Base-by-base conservation (phyloP, 2,329 filamentous ascomycete genomes). In the Pleomassaria siparia region DNA sequence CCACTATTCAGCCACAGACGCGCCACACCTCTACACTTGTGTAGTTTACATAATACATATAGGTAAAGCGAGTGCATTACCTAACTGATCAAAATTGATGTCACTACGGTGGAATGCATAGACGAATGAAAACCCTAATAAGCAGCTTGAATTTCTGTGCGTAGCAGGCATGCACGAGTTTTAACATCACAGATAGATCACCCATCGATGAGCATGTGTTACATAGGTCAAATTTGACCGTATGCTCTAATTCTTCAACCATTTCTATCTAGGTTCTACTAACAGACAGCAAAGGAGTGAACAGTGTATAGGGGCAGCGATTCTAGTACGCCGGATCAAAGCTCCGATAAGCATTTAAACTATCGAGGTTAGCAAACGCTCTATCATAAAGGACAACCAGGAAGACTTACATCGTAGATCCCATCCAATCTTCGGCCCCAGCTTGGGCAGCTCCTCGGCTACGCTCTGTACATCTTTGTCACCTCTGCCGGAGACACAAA, bases 381-480 rank as follows among this genome's bases (percentile, higher is more conserved):
- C 16, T 22, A 20, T 8, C 9, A 25, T 26, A 8, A 16, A 20
- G 11, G 18, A 18, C 20, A 11, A 5, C 29, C 7, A n/a, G 25
- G 11, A 28, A 35, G 20, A 64, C 66, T 66, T 62, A 69, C 64
- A 84, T 54, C 82, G 76, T 72, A 85, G 63, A 67, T 85, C 82
- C 83, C 83, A 86, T 40, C 80, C 90, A 72, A 99, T 97, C 77
- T 87, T 79, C 7, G 94, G 94, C 0, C 94, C 92, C 53, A 99
- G 72, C 59, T 81, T 88, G 15, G 92, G 92, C 66, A 99, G 75
- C 74, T 95, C 90, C 66, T 99, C 94, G 0, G 94, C 94, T 43
- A 99, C 92, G 64, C 89, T 95, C 82, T 99, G 91, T 49, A 99
- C 94, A 67, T 99, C 94, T 83, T 99, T 99, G 74, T 99, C 94